A percentile compares a stretch with the other conserved stretches of the same genome.
Conservation (phyloP, 768 basidiomycete species). For the Tulasnella sp. region DNA sequence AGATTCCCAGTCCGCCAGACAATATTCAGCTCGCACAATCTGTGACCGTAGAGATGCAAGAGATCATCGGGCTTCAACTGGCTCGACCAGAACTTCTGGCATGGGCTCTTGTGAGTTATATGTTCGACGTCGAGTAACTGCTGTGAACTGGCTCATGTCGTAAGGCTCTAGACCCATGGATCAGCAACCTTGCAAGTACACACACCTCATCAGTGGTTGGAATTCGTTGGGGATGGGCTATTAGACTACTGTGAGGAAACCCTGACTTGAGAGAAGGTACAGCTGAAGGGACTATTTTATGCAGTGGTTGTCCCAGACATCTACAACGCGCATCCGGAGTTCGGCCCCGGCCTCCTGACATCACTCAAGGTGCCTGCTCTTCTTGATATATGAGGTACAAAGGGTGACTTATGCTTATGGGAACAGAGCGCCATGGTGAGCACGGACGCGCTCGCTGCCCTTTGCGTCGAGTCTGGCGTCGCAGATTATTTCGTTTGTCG, state of each 20-base stretch:
- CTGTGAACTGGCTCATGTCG: no score
- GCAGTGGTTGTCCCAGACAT: conserved; percentile 66
- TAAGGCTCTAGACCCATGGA: conserved; percentile 46
- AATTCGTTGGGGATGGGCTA: conserved; percentile 79
- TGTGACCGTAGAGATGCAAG: conserved; percentile 40
- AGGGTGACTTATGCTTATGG: no score
- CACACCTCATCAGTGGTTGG: conserved; percentile 53
- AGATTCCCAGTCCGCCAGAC: background rate
- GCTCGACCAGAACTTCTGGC: conserved; percentile 49
- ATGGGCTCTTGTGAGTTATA: conserved; percentile 51
- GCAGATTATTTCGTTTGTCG: conserved; percentile 50
- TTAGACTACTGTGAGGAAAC: conserved; percentile 60
- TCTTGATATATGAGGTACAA: no score
- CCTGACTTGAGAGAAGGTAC: background rate
- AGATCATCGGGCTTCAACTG: conserved; percentile 53
- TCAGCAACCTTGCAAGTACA: conserved; percentile 45
- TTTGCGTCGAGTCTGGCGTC: conserved; percentile 60
- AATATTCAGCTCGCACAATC: conserved; percentile 10
- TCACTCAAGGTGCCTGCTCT: conserved; percentile 55
- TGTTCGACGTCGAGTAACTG: background rate
- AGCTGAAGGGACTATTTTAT: background rate
- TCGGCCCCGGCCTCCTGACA: conserved; percentile 68
- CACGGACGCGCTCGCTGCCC: conserved; percentile 61
- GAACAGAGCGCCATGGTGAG: conserved; percentile 84
- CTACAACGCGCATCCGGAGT: conserved; percentile 48